Percentiles rank a stretch among this genome's conserved stretches.
phyloP scores from a whole-genome alignment of 495 filamentous ascomycete genomes.

The Neurospora hispaniola region DNA sequence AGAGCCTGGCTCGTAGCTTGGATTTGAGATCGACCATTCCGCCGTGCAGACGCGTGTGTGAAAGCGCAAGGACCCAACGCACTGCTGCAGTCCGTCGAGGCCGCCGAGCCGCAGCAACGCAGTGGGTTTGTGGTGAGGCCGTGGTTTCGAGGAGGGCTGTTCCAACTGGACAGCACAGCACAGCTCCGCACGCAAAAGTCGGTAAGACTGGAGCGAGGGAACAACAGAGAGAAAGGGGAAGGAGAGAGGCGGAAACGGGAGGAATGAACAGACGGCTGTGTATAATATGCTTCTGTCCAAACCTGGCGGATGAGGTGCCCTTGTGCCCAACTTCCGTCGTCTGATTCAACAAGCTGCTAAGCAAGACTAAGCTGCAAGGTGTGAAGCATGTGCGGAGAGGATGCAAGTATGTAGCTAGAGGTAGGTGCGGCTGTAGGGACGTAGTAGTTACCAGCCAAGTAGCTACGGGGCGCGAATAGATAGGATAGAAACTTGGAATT shows the following conservation, averaged over 20 bases:
- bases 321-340: neutral
- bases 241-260: neutral
- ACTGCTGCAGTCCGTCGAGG: neutral
- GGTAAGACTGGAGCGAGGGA: neutral
- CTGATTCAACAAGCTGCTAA: neutral
- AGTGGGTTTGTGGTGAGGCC: neutral
- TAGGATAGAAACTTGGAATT: neutral
- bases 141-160: neutral
- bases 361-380: neutral
- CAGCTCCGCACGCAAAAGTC: neutral
- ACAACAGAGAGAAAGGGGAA: neutral
- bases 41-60: neutral
- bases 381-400: neutral
- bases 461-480: neutral
- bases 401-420: neutral
- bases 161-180: conserved; percentile 1
- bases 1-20: conserved; percentile 37
- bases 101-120: neutral
- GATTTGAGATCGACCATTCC: conserved; percentile 38
- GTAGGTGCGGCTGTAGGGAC: neutral
- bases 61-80: neutral
- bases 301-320: neutral
- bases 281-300: neutral
- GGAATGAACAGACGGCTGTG: neutral
- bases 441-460: neutral